Evolutionary conservation across 2,329 filamentous ascomycete species (phyloP).

Genomic region (Drechslerella stenobrocha): DNA sequence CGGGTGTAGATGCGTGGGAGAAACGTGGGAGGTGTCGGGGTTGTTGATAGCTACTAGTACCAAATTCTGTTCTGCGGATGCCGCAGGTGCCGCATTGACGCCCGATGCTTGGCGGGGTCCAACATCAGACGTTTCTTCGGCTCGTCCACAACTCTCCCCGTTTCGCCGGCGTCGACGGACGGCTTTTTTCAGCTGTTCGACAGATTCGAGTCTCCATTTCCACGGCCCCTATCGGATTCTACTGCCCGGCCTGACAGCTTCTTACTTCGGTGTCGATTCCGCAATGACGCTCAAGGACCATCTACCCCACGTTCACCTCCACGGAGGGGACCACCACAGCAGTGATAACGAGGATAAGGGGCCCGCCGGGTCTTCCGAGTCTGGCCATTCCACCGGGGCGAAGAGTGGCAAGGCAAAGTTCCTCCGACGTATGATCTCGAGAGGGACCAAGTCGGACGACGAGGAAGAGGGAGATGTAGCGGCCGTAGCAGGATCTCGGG

Average conservation of each 20-base stretch:
- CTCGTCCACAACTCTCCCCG: not conserved
- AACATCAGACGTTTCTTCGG: not conserved
- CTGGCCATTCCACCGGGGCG: not conserved
- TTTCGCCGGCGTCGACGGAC: not conserved
- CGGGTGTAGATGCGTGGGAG: constrained; percentile 3
- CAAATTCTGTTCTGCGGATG: constrained; percentile 17
- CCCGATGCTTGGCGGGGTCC: constrained; percentile 4
- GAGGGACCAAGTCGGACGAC: constrained; percentile 25
- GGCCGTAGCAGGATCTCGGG: not conserved
- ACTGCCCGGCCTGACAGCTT: not conserved
- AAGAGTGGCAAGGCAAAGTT: constrained; percentile 24
- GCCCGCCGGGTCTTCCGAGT: constrained; percentile 8
- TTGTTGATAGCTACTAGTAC: not conserved
- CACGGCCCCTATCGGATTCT: not conserved
- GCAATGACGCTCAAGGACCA: constrained; percentile 43
- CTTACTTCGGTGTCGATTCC: not conserved
- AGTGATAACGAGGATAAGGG: constrained; percentile 17
- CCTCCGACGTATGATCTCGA: constrained; percentile 27
- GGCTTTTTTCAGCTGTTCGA: not conserved
- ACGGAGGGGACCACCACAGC: constrained; percentile 4
- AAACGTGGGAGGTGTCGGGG: not conserved
- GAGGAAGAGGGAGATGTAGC: constrained; percentile 3
- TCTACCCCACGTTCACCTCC: constrained; percentile 31
- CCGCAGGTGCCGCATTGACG: constrained; percentile 11
- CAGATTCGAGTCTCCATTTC: not conserved